Conservation (phyloP, 306 rosid species). For the Cucurbita ficifolia region DNA sequence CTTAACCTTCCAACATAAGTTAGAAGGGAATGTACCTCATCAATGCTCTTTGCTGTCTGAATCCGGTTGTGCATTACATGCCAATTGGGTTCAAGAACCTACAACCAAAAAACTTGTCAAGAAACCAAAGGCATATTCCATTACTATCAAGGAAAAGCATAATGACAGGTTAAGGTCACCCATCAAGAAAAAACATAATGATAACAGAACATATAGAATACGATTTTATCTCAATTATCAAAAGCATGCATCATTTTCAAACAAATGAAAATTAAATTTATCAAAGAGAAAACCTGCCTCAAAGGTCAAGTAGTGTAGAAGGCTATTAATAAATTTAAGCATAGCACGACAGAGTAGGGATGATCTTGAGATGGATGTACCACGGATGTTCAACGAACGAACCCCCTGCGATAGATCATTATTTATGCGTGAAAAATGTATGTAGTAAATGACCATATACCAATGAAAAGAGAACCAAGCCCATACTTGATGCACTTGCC, state of each 20-base stretch:
- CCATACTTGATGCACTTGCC: conserved; percentile 96
- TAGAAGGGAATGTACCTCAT: conserved; percentile 40
- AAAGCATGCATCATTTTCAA: background rate
- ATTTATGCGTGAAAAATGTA: conserved; percentile 10
- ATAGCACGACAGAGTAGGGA: conserved; percentile 88
- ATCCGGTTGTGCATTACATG: conserved; percentile 79
- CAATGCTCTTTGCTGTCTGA: conserved; percentile 85
- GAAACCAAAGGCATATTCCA: background rate
- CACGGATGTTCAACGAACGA: conserved; percentile 62
- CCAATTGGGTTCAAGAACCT: conserved; percentile 98
- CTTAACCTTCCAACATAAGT: background rate
- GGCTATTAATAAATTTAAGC: conserved; percentile 92
- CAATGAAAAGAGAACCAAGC: background rate
- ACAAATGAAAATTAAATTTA: background rate
- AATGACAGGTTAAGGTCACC: background rate
- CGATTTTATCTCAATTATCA: background rate
- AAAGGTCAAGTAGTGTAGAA: conserved; percentile 87
- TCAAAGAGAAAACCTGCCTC: conserved; percentile 48
- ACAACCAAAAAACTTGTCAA: conserved; percentile 3
- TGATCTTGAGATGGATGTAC: conserved; percentile 85
- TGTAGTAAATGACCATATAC: conserved; percentile 2
- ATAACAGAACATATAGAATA: background rate
- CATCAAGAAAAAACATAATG: background rate
- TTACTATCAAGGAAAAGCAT: background rate
- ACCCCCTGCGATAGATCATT: conserved; percentile 45